Percentiles rank a stretch among this genome's conserved stretches.
Conservation (phyloP, 2,329 filamentous ascomycete species). For the Xylariaceae sp. region DNA sequence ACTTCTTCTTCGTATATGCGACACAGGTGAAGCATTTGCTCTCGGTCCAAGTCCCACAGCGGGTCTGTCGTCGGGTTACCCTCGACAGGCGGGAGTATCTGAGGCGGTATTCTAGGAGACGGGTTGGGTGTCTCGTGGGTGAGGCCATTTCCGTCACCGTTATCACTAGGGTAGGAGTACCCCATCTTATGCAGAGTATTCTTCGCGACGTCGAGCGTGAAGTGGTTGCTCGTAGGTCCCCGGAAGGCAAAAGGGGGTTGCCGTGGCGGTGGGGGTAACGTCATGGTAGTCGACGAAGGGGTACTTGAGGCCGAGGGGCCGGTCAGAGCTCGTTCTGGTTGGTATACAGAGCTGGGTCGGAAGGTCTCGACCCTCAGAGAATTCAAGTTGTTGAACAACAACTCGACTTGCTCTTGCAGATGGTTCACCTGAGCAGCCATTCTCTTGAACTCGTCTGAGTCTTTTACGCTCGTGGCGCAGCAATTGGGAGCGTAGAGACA, state of each 20-base stretch:
- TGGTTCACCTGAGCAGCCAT: conserved; percentile 69
- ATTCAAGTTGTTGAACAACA: conserved; percentile 67
- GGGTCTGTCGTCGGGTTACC: conserved; percentile 53
- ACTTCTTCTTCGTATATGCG: conserved; percentile 83
- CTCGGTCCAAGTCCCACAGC: conserved; percentile 69
- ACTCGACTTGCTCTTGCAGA: conserved; percentile 79
- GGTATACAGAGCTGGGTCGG: conserved; percentile 27
- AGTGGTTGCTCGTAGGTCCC: conserved; percentile 79
- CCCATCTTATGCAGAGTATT: conserved; percentile 86
- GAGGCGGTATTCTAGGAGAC: conserved; percentile 33
- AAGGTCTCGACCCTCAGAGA: conserved; percentile 55
- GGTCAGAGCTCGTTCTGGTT: conserved; percentile 38
- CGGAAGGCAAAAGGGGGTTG: conserved; percentile 70
- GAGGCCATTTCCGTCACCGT: conserved; percentile 54
- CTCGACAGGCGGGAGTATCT: conserved; percentile 35
- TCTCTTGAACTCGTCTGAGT: conserved; percentile 82
- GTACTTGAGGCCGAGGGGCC: conserved; percentile 37
- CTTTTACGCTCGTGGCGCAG: conserved; percentile 75
- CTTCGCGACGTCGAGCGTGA: conserved; percentile 81
- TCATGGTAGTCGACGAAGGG: conserved; percentile 41
- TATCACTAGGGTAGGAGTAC: conserved; percentile 61
- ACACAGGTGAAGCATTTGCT: conserved; percentile 75
- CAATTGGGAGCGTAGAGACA: conserved; percentile 64
- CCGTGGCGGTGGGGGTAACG: conserved; percentile 44
- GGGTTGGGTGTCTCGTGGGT: conserved; percentile 32